Evolutionary conservation across 495 filamentous ascomycete species (phyloP).

Genomic region (Neohortaea acidophila): DNA sequence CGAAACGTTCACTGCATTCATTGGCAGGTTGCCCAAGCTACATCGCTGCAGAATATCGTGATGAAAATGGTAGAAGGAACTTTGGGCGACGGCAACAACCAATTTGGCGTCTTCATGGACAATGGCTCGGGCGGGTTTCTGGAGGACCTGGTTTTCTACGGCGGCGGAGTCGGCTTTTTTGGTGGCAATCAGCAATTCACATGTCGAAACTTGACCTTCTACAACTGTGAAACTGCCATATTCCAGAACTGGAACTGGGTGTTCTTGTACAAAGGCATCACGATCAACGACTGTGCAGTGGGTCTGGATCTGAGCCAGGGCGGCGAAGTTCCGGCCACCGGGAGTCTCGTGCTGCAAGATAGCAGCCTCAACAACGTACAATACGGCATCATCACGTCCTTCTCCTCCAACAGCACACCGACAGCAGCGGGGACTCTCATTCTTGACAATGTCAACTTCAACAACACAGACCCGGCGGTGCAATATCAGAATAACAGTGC

Average conservation of each 20-base stretch:
- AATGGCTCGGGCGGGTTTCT: slow-evolving; percentile 30
- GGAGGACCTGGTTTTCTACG: slow-evolving; percentile 57
- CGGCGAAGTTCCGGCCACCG: slow-evolving; percentile 46
- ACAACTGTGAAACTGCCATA: slow-evolving; percentile 73
- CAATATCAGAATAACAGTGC: slow-evolving; percentile 35
- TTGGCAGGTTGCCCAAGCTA: slow-evolving; percentile 34
- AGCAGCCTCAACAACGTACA: slow-evolving; percentile 58
- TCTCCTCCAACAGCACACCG: slow-evolving; percentile 38
- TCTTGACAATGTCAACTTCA: slow-evolving; percentile 75
- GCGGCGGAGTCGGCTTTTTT: slow-evolving; percentile 70
- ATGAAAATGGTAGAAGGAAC: slow-evolving; percentile 24
- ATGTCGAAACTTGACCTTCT: slow-evolving; percentile 80
- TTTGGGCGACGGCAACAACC: slow-evolving; percentile 11
- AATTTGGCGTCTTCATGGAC: slow-evolving; percentile 31
- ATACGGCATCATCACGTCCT: slow-evolving; percentile 60
- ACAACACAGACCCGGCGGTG: slow-evolving; percentile 39
- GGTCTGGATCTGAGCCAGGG: slow-evolving; percentile 71
- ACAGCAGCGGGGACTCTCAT: slow-evolving; percentile 62
- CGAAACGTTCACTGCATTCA: slow-evolving; percentile 24
- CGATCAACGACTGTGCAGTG: slow-evolving; percentile 64
- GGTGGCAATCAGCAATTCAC: slow-evolving; percentile 94
- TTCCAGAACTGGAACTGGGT: slow-evolving; percentile 95
- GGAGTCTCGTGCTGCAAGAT: slow-evolving; percentile 70
- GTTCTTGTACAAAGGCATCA: slow-evolving; percentile 71
- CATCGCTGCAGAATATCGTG: slow-evolving; percentile 28